Evolutionary conservation across 129 eudicot genomes (phyloP).

Genomic region (Helichrysum umbraculigerum): DNA sequence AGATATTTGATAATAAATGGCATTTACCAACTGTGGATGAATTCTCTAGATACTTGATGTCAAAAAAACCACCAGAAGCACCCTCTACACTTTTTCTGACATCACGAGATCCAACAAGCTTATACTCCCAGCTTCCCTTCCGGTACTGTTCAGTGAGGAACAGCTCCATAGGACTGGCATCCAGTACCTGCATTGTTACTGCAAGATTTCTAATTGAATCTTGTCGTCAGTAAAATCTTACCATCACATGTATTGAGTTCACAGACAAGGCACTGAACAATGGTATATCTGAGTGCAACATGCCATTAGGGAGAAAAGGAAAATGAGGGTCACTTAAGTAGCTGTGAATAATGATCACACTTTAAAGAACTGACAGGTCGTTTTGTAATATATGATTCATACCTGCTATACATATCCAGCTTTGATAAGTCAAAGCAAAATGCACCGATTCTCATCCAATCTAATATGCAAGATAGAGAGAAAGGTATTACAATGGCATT

Average conservation of each 20-base stretch:
- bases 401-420: constrained; percentile 98
- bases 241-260: constrained; percentile 95
- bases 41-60: constrained; percentile 67
- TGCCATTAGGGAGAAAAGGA: no score
- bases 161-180: constrained; percentile 89
- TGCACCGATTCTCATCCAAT: constrained; percentile 96
- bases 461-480: no score
- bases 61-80: constrained; percentile 83
- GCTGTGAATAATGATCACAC: background rate
- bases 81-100: constrained; percentile 54
- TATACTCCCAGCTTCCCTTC: constrained; percentile 82
- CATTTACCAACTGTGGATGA: constrained; percentile 65
- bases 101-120: constrained; percentile 59
- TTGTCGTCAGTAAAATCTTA: constrained; percentile 34
- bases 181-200: constrained; percentile 97
- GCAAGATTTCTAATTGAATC: constrained; percentile 17
- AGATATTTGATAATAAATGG: constrained; percentile 14
- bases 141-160: constrained; percentile 60
- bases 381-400: constrained; percentile 25
- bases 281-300: constrained; percentile 72
- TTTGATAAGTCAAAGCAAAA: constrained; percentile 65
- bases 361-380: constrained; percentile 10
- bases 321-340: constrained; percentile 15
- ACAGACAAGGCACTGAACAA: constrained; percentile 93
- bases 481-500: no score